Evolutionary conservation across 352 stramenopile species (phyloP).

Genomic region (Phytophthora cryptogea): DNA sequence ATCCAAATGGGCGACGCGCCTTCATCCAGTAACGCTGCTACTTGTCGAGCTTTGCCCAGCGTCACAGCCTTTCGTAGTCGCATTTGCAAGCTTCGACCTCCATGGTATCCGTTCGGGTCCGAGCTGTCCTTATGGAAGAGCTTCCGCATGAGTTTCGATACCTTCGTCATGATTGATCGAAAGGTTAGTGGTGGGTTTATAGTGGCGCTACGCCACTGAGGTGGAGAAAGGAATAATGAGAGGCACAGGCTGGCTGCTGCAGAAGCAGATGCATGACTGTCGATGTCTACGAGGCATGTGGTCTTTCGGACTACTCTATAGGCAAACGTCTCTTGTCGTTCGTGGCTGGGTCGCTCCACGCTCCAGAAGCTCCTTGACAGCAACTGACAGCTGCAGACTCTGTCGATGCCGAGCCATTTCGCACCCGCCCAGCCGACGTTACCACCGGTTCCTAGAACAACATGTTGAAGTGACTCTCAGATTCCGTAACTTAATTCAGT

Average conservation of each 20-base stretch:
- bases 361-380: background rate
- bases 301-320: constrained; percentile 18
- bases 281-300: constrained; percentile 9
- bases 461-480: constrained; percentile 29
- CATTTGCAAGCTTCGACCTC: constrained; percentile 36
- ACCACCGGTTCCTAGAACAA: constrained; percentile 21
- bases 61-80: constrained; percentile 64
- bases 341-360: background rate
- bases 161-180: constrained; percentile 34
- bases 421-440: constrained; percentile 12
- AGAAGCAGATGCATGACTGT: background rate
- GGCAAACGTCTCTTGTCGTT: constrained; percentile 6
- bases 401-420: background rate
- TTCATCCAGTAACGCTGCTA: constrained; percentile 57
- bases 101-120: background rate
- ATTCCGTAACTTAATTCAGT: too few species aligned
- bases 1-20: constrained; percentile 68
- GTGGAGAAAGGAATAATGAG: constrained; percentile 19
- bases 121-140: constrained; percentile 47
- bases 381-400: constrained; percentile 1
- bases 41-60: constrained; percentile 44
- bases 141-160: constrained; percentile 51
- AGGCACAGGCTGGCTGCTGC: constrained; percentile 8
- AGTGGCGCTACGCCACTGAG: constrained; percentile 23
- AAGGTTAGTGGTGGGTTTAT: constrained; percentile 1